phyloP scores from a whole-genome alignment of 306 rosid species.

The Prosopis cineraria region DNA sequence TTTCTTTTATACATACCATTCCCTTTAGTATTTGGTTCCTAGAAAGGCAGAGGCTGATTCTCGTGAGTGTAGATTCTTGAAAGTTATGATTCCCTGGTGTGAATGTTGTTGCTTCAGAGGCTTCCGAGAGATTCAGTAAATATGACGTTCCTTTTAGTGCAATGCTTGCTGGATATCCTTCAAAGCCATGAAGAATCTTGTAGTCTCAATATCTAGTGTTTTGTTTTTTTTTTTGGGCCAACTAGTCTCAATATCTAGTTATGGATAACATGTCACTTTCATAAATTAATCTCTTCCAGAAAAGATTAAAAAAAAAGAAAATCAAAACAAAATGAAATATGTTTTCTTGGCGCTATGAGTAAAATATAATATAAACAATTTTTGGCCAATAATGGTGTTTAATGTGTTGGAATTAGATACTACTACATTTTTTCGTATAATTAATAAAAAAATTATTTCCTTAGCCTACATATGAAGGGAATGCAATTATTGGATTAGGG shows the following conservation, averaged over 20 bases:
- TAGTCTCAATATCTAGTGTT: too few species aligned
- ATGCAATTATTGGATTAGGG: neutral
- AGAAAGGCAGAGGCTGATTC: too few species aligned
- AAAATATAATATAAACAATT: neutral
- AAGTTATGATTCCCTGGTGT: conserved; percentile 71
- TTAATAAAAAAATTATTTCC: neutral
- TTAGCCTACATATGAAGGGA: neutral
- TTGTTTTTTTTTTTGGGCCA: too few species aligned
- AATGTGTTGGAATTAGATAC: neutral
- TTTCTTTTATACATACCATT: too few species aligned
- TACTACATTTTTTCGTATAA: neutral
- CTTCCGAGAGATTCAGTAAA: neutral
- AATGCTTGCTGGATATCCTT: neutral
- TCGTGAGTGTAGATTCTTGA: too few species aligned
- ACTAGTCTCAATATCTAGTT: too few species aligned
- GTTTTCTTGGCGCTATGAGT: neutral
- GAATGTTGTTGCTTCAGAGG: conserved; percentile 13
- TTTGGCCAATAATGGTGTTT: neutral
- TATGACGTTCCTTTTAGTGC: neutral
- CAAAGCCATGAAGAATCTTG: neutral
- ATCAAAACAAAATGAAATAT: neutral
- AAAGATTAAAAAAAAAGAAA: neutral
- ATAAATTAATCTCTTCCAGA: too few species aligned
- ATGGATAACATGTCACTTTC: too few species aligned
- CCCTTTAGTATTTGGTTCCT: too few species aligned